Base-by-base conservation (phyloP, 331 rosid genomes). In the Cydonia oblonga region DNA sequence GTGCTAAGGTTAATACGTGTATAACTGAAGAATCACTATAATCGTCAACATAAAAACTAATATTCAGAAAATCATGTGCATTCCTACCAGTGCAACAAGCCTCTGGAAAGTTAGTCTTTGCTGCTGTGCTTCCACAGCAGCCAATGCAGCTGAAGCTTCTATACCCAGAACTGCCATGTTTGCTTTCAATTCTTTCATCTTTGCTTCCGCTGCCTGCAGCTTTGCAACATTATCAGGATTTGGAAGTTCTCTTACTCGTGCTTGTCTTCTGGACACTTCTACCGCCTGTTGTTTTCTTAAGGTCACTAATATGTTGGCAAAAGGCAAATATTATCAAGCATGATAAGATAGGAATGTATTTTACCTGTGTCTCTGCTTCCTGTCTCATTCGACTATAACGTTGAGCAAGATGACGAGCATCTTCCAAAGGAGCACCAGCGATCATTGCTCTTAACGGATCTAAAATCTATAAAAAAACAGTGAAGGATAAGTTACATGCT, bases 341-440 rank as follows among this genome's bases (percentile, higher is more conserved):
- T 64, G 38, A 79, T 18, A 26, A 38, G 25, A 68, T 30, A 49
- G 46, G 40, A 75, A 56, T 32, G 49, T 13, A 29, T 63, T 64
- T 61, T 86, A 89, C 98, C 79, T 73, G 91, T 66, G 87, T 20
- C 84, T 93, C 98, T 29, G 98, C 97, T 78, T 93, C 98, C 71
- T 89, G 98, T 77, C 98, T 84, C 97, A 93, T 88, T 70, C 92
- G 87, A 85, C 98, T 89, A 82, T 93, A 93, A 76, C 97, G 90
- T 70, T 91, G 98, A 73, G 91, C 98, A 77, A 93, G 97, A 84
- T 93, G 96, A 63, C 97, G 96, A 70, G 96, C 97, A 86, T 93
- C 98, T 92, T 91, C 98, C 83, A 93, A 79, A 77, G 98, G 98
- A 65, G 88, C 79, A 74, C 97, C 89, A 22, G 42, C 76, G 46